Conservation (phyloP, 2,329 filamentous ascomycete species). For the Aspergillus glaucus region DNA sequence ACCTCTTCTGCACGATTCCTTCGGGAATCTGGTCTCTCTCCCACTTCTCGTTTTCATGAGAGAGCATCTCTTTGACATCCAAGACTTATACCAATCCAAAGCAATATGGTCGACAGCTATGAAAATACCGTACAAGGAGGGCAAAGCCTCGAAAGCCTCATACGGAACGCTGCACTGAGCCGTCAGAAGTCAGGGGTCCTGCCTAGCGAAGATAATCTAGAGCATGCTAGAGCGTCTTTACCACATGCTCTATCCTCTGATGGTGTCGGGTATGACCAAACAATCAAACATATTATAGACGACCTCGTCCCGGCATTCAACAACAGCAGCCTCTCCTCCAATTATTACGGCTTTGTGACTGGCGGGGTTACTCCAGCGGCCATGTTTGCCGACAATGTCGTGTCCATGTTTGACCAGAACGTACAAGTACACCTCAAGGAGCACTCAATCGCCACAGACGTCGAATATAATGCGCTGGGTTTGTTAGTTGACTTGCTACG, state of each 20-base stretch:
- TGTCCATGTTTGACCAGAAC: constrained; percentile 75
- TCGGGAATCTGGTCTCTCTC: no score
- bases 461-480: constrained; percentile 66
- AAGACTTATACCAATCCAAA: background rate
- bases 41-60: no score
- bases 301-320: constrained; percentile 55
- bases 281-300: constrained; percentile 34
- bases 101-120: background rate
- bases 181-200: constrained; percentile 26
- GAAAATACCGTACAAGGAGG: constrained; percentile 10
- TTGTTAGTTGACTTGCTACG: constrained; percentile 64
- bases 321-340: constrained; percentile 55
- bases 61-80: no score
- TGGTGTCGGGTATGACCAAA: constrained; percentile 25
- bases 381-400: constrained; percentile 76
- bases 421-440: constrained; percentile 72
- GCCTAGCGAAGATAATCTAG: constrained; percentile 23
- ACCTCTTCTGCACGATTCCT: no score
- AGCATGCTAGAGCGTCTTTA: constrained; percentile 29
- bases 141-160: constrained; percentile 15
- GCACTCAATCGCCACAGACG: constrained; percentile 67
- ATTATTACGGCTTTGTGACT: constrained; percentile 86
- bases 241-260: constrained; percentile 19
- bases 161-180: constrained; percentile 27
- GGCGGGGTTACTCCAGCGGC: constrained; percentile 75